Evolutionary conservation across 2,329 filamentous ascomycete genomes (phyloP).

Genomic region (Alternaria hordeiaustralica): DNA sequence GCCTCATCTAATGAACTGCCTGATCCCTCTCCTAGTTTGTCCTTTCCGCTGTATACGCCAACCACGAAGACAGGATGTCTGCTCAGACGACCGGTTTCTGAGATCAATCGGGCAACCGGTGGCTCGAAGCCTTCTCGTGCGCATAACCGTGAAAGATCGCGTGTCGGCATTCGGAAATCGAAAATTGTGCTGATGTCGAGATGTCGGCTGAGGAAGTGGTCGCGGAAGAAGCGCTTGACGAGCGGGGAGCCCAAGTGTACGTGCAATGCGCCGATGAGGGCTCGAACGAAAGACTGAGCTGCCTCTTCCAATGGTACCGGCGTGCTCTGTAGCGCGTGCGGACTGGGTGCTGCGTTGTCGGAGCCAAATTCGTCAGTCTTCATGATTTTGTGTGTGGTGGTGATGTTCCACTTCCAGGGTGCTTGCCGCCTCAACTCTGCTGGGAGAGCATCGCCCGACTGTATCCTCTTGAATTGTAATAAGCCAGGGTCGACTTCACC

Average conservation of each 20-base stretch:
- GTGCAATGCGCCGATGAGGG: conserved; percentile 84
- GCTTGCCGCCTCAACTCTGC: conserved; percentile 28
- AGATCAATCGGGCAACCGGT: conserved; percentile 84
- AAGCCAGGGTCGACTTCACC: conserved; percentile 90
- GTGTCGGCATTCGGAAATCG: conserved; percentile 80
- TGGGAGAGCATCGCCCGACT: conserved; percentile 35
- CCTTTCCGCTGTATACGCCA: conserved; percentile 87
- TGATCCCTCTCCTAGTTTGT: conserved; percentile 91
- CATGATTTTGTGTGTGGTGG: conserved; percentile 72
- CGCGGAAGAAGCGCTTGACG: conserved; percentile 81
- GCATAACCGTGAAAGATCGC: conserved; percentile 84
- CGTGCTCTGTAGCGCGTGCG: conserved; percentile 29
- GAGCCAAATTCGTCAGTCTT: conserved; percentile 88
- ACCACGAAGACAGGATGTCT: conserved; percentile 91
- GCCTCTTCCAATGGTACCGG: conserved; percentile 61
- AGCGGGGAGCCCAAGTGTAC: conserved; percentile 79
- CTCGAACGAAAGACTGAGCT: conserved; percentile 78
- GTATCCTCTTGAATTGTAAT: conserved; percentile 73
- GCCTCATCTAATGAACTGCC: conserved; percentile 80
- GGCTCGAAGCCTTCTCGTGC: conserved; percentile 86
- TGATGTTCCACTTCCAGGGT: conserved; percentile 47
- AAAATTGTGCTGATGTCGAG: conserved; percentile 81
- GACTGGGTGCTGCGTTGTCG: conserved; percentile 40
- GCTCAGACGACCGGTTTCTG: conserved; percentile 86
- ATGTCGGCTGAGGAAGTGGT: conserved; percentile 81